Conservation (phyloP, 1,139 yeast species). For the Magnusiomyces magnusii region DNA sequence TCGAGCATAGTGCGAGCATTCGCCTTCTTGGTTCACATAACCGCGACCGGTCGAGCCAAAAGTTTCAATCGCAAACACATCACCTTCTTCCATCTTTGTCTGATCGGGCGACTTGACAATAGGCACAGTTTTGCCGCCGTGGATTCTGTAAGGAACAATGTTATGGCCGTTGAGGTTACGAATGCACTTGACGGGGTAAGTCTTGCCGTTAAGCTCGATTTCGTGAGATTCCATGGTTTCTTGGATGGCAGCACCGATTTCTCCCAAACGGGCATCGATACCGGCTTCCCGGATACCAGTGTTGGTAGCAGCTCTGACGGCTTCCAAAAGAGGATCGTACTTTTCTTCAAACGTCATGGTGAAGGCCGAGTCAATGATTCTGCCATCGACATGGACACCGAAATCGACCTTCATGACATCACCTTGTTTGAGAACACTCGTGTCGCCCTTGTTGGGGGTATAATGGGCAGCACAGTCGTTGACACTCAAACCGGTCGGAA, state of each 20-base stretch:
- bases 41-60: constrained; percentile 97
- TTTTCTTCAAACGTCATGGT: constrained; percentile 75
- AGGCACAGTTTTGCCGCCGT: constrained; percentile 94
- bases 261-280: constrained; percentile 90
- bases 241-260: constrained; percentile 92
- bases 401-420: constrained; percentile 97
- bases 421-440: constrained; percentile 64
- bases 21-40: constrained; percentile 78
- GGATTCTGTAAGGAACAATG: constrained; percentile 75
- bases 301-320: constrained; percentile 88
- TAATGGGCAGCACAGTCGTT: constrained; percentile 97
- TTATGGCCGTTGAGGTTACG: constrained; percentile 93
- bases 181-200: constrained; percentile 79
- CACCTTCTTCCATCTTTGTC: constrained; percentile 99
- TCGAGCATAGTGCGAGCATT: constrained; percentile 87
- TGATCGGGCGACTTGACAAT: constrained; percentile 88
- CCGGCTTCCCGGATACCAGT: constrained; percentile 94
- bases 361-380: constrained; percentile 90
- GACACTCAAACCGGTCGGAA: constrained; percentile 92
- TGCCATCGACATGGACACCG: constrained; percentile 97
- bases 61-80: constrained; percentile 95
- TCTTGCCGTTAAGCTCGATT: constrained; percentile 80
- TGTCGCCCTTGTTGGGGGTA: constrained; percentile 95
- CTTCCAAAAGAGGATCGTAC: constrained; percentile 70
- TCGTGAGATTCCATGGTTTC: constrained; percentile 98